These are phyloP conservation scores for Boletus sp. DNA, from an alignment of 1,284 basidiomycete species.

Conservation along the genomic window DNA sequence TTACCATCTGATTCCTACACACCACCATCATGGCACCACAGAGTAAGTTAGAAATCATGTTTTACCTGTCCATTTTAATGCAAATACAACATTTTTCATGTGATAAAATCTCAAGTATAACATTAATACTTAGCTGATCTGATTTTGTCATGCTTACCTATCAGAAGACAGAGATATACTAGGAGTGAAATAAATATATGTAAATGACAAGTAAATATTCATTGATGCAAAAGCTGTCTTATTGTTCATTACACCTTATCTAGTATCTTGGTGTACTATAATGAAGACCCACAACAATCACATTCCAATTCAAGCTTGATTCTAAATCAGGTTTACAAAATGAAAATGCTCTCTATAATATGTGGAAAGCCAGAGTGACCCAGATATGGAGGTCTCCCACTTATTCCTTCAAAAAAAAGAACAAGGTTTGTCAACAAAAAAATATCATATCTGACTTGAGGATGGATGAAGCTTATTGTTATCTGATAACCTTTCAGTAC, in stretches of 20 bases:
- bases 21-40: neutral
- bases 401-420: neutral
- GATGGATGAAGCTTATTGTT: too few relatives aligned
- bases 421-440: neutral
- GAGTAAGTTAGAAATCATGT: neutral
- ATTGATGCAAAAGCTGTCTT: too few relatives aligned
- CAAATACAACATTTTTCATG: neutral
- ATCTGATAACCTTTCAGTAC: neutral
- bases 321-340: too few relatives aligned
- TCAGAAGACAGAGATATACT: too few relatives aligned
- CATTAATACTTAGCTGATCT: neutral
- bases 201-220: too few relatives aligned
- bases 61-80: neutral
- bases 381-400: neutral
- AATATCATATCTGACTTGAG: neutral
- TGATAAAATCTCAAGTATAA: neutral
- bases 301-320: too few relatives aligned
- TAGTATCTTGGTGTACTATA: too few relatives aligned
- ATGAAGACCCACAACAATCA: too few relatives aligned
- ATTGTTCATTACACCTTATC: too few relatives aligned
- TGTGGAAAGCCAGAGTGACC: conserved; percentile 16
- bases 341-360: neutral
- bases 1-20: too few relatives aligned
- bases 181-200: too few relatives aligned
- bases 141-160: too few relatives aligned